Conservation (phyloP, 2,329 filamentous ascomycete species). For the Ophiostoma australiae region DNA sequence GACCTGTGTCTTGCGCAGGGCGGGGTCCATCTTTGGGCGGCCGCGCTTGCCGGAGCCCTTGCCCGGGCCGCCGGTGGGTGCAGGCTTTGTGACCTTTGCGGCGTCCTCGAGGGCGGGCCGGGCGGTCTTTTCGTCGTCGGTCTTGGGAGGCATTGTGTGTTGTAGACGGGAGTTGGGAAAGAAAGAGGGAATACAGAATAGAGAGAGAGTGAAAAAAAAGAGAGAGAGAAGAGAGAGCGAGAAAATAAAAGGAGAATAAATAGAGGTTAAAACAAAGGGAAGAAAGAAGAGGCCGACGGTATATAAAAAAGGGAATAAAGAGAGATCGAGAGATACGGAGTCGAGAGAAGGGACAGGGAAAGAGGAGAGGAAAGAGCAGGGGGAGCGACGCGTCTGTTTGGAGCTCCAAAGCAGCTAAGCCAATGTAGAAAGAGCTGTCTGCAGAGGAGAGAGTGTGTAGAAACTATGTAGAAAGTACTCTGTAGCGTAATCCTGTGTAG, state of each 20-base stretch:
- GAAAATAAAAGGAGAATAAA: not conserved
- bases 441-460: not conserved
- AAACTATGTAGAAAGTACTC: not conserved
- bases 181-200: not conserved
- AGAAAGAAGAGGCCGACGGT: not conserved
- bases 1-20: conserved; percentile 28
- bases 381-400: conserved; percentile 4
- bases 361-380: not conserved
- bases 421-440: not conserved
- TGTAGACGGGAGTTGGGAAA: not conserved
- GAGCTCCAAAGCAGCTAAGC: conserved; percentile 8
- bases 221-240: not conserved
- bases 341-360: not conserved
- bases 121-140: conserved; percentile 20
- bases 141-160: conserved; percentile 26
- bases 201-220: not conserved
- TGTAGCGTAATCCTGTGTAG: no score
- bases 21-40: conserved; percentile 29
- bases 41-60: conserved; percentile 29
- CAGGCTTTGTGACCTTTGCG: conserved; percentile 28
- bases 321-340: not conserved
- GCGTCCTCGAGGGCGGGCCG: conserved; percentile 27
- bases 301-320: conserved; percentile 5
- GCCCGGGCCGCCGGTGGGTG: conserved; percentile 8
- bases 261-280: not conserved